A percentile compares a stretch with the other conserved stretches of the same genome.
Evolutionary conservation across 140 eudicot species (phyloP).

Genomic region (Oenanthe javanica): DNA sequence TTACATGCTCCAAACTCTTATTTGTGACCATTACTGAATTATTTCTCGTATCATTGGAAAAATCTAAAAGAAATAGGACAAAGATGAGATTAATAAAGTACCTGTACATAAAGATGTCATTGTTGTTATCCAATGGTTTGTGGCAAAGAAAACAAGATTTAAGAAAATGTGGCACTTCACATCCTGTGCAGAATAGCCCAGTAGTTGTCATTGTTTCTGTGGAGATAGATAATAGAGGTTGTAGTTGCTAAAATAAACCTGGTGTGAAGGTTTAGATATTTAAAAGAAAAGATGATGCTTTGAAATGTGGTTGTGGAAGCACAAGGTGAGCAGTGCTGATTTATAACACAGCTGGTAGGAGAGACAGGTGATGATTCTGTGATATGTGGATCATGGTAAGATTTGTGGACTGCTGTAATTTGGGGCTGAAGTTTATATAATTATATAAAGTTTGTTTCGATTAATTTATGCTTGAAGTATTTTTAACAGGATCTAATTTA

Average conservation of each 20-base stretch:
- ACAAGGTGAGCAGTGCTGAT: conserved; percentile 10
- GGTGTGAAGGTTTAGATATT: conserved; percentile 19
- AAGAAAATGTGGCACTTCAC: conserved; percentile 61
- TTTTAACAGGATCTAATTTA: background rate
- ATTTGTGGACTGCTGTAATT: conserved; percentile 4
- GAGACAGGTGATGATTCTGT: conserved; percentile 22
- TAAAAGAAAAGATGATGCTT: conserved; percentile 14
- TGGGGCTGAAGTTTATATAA: background rate
- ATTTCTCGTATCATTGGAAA: background rate
- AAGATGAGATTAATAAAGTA: conserved; percentile 4
- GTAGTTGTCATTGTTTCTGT: background rate
- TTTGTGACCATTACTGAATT: background rate
- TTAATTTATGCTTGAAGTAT: background rate
- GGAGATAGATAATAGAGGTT: conserved; percentile 4
- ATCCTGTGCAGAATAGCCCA: conserved; percentile 38
- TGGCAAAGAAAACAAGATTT: conserved; percentile 72
- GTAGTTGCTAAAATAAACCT: conserved; percentile 20
- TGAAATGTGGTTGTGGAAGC: conserved; percentile 12
- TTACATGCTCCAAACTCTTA: background rate
- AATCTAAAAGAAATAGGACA: background rate
- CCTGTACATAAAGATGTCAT: conserved; percentile 95
- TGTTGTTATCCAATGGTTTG: conserved; percentile 51
- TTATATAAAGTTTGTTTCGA: background rate
- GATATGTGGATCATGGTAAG: conserved; percentile 25
- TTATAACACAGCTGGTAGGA: conserved; percentile 17